Conservation (phyloP, 225 moss, liverwort and hornwort species). For the Antitrichia curtipendula region DNA sequence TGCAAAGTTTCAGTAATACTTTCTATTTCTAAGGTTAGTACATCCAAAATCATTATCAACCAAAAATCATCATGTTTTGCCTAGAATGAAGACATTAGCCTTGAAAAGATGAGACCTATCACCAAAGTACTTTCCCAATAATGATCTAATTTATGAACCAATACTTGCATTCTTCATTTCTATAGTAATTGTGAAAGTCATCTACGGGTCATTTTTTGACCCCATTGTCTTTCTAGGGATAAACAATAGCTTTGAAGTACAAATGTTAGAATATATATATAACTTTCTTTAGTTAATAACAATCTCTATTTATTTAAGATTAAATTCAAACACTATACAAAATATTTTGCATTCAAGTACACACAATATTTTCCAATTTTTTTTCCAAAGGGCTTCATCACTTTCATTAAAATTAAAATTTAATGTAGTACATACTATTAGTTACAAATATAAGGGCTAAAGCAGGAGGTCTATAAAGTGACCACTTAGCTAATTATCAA, state of each 20-base stretch:
- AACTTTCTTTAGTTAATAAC: too few species aligned
- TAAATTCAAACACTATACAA: fast-evolving
- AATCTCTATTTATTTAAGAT: not conserved
- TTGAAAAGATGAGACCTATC: fast-evolving
- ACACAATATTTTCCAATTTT: not conserved
- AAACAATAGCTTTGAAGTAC: not conserved
- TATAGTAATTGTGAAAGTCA: not conserved
- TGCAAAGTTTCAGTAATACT: not conserved
- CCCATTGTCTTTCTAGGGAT: fast-evolving
- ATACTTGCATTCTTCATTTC: too few species aligned
- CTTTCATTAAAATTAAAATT: not conserved
- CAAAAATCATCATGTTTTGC: not conserved
- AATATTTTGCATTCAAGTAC: not conserved
- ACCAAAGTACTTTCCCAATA: not conserved
- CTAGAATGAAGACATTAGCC: not conserved
- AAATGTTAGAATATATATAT: not conserved
- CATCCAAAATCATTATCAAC: not conserved
- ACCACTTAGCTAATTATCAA: not conserved
- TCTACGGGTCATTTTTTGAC: fast-evolving
- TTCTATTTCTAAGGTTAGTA: not conserved
- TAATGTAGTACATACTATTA: not conserved
- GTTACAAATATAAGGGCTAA: not conserved
- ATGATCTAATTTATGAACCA: fast-evolving
- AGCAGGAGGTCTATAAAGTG: too few species aligned
- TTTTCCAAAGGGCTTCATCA: fast-evolving